Base-by-base conservation (phyloP, 1,139 yeast species). In the Blastobotrys proliferans region DNA sequence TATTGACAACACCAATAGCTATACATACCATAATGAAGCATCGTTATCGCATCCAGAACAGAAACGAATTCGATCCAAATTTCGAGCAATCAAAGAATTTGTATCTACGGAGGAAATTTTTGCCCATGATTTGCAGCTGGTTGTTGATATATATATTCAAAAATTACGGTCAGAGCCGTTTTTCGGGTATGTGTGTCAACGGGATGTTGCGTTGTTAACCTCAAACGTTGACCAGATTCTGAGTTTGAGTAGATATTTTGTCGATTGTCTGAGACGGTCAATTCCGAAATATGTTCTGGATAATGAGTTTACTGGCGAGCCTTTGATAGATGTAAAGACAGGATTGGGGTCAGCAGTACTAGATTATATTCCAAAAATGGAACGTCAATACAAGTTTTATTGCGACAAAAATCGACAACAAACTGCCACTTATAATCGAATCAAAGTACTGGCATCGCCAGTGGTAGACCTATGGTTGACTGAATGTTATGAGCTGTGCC, bases 71-170 rank as follows among this genome's bases (percentile, higher is more conserved):
- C 43, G 51, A 30, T 50, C 48, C 26, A 51, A 52, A 41, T 54
- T 49, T 52, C 60, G 62, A 25, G 51, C 62, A n/a, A 57, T 66
- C 34, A 57, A 66, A 9, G 71, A 67, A 48, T 52, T 67, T 3
- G 57, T 63, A 40, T 51, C 51, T 10, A 63, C 70, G 3, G 71
- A 67, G 41, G 51, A 56, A 28, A 53, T 55, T 10, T 67, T 64
- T 48, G 58, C 64, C 8, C 54, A 55, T 9, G 71, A 67, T 42
- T 51, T 67, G 56, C 58, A 54, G 1, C 64, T 66, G 1, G 53
- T 62, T 6, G 54, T 58, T 6, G 57, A 63, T 29, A 51, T 66
- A 4, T 64, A 61, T 45, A 41, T 52, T 39, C 46, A 51, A 35
- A 45, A 51, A 21, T 51, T 62, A 27, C 44, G 55, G 14, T 40